Evolutionary conservation across 2,329 filamentous ascomycete species (phyloP), one percentile per base, ranked within the genome.

Genomic region (Alternaria infectoria): DNA sequence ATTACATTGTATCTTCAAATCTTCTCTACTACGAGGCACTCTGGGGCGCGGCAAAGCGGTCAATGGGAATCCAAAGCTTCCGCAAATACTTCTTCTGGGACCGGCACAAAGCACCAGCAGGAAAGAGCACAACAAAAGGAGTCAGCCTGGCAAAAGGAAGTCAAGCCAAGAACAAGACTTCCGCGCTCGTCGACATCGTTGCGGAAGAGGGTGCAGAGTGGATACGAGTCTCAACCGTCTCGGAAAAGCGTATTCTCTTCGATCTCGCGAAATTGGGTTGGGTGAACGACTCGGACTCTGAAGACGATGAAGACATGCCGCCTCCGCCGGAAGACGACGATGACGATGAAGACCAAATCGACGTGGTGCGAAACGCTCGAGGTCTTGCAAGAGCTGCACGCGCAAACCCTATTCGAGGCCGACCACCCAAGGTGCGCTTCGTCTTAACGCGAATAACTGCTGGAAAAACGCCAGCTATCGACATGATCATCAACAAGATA

Each of bases 191-290:
- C 5, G 90, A 92, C 77, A 86, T 91, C 49, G 86, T 92, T 25
- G 84, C 87, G 2, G 82, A 87, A 59, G 84, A 87, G 74, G 90
- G 90, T 11, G 79, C 84, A 61, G 84, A 88, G 70, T 92, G 90
- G 90, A 85, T 89, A 57, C 91, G 91, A 75, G 86, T 92, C 2
- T 90, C 88, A 6, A 89, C 88, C 5, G 81, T 90, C 23, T 89
- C 87, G 1, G 86, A 90, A 67, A 87, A 84, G 61, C 83, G 89
- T 55, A 79, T 92, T 28, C 78, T 91, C 17, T 90, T 89, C 55
- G 90, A 92, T 69, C 84, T 91, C 66, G 90, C 90, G 4, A 90
- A 91, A 75, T 85, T 89, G 61, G 89, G 90, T 85, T 86, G 88
- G 67, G 81, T 80, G 17, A 85, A 85, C 49, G 81, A 81, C 23